Conservation (phyloP, 192 early-diverging fungal genomes). For the Mortierella claussenii region DNA sequence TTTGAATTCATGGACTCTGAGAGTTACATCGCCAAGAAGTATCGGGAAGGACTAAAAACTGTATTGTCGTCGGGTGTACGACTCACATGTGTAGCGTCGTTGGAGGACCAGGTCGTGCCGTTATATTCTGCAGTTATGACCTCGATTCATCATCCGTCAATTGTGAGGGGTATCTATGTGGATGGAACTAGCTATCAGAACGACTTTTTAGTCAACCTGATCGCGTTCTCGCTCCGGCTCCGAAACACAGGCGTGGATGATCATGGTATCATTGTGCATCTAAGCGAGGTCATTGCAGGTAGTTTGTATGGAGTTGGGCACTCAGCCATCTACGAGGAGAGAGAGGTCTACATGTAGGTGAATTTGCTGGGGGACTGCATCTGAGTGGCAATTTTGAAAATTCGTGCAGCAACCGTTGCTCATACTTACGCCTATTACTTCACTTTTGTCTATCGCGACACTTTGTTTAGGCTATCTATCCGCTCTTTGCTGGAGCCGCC, state of each 20-base stretch:
- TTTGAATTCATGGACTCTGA: slow-evolving; percentile 93
- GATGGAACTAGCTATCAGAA: slow-evolving; percentile 81
- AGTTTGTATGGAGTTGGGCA: slow-evolving; percentile 86
- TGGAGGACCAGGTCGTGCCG: slow-evolving; percentile 98
- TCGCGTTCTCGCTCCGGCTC: slow-evolving; percentile 86
- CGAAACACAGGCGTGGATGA: slow-evolving; percentile 91
- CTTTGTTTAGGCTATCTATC: slow-evolving; percentile 30
- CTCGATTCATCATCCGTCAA: slow-evolving; percentile 76
- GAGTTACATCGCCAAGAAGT: slow-evolving; percentile 74
- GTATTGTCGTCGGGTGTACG: slow-evolving; percentile 79
- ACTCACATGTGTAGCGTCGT: slow-evolving; percentile 81
- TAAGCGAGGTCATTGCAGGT: slow-evolving; percentile 88
- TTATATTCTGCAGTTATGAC: slow-evolving; percentile 82
- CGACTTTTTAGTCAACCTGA: slow-evolving; percentile 88
- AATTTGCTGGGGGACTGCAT: background rate
- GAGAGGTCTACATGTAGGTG: slow-evolving; percentile 78
- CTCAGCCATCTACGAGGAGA: slow-evolving; percentile 92
- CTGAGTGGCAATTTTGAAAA: too few species aligned
- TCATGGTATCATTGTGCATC: slow-evolving; percentile 85
- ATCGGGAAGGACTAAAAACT: slow-evolving; percentile 72
- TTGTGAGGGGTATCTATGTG: slow-evolving; percentile 92
- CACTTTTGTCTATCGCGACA: background rate
- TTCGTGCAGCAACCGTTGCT: background rate
- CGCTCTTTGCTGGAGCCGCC: slow-evolving; percentile 49
- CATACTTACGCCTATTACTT: too few species aligned